phyloP scores from a whole-genome alignment of 2,329 filamentous ascomycete species.

The Sclerotinia trifoliorum region DNA sequence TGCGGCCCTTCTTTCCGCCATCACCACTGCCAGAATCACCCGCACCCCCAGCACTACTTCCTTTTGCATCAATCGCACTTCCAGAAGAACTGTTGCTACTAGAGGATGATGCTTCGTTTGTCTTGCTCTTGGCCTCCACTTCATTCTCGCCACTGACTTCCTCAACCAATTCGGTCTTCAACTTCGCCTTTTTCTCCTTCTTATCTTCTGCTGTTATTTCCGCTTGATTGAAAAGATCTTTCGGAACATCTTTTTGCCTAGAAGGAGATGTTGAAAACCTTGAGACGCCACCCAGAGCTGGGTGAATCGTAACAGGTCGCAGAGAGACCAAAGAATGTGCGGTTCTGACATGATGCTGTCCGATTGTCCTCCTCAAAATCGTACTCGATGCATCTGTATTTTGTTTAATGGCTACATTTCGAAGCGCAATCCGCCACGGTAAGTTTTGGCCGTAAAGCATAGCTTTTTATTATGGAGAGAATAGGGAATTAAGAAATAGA shows the following conservation, averaged over 20 bases:
- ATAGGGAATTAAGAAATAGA: constrained; percentile 5
- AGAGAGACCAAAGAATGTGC: constrained; percentile 61
- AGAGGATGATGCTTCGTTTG: constrained; percentile 30
- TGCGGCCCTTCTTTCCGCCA: constrained; percentile 70
- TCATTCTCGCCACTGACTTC: constrained; percentile 48
- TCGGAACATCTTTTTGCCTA: constrained; percentile 45
- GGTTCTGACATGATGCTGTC: constrained; percentile 48
- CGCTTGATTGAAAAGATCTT: constrained; percentile 43
- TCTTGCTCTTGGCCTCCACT: constrained; percentile 40
- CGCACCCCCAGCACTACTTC: constrained; percentile 34
- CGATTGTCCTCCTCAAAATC: constrained; percentile 31
- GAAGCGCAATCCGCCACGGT: constrained; percentile 60
- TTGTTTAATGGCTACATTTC: constrained; percentile 30
- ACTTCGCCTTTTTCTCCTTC: constrained; percentile 26
- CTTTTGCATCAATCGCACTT: constrained; percentile 33
- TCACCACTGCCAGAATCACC: constrained; percentile 47
- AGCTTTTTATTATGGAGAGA: constrained; percentile 23
- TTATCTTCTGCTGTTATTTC: constrained; percentile 46
- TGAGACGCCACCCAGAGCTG: constrained; percentile 41
- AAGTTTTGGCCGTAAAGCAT: constrained; percentile 66
- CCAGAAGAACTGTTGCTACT: constrained; percentile 35
- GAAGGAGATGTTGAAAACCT: constrained; percentile 53
- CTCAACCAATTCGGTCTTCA: constrained; percentile 37
- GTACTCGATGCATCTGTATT: constrained; percentile 27
- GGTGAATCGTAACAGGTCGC: constrained; percentile 59